These are phyloP conservation scores for Rhododendron ovatum DNA, from an alignment of 148 eudicot genomes.

Conservation along the genomic window DNA sequence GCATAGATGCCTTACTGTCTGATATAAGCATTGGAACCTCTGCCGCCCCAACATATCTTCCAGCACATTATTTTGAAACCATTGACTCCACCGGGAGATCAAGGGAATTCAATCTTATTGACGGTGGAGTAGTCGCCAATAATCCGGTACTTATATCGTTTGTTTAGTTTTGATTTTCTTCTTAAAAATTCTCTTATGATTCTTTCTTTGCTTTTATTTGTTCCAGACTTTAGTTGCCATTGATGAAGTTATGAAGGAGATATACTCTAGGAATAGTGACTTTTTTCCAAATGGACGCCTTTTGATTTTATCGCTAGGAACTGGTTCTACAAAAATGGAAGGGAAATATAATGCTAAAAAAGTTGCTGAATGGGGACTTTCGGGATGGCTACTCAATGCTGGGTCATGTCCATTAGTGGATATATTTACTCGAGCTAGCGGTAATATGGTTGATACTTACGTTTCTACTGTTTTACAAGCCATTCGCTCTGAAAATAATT, in stretches of 20 bases:
- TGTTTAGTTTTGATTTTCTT: too few species aligned
- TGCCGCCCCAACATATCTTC: slow-evolving; percentile 8
- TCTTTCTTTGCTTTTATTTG: background rate
- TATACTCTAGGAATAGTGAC: slow-evolving; percentile 22
- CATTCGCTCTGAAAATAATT: slow-evolving; percentile 34
- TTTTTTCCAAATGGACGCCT: slow-evolving; percentile 24
- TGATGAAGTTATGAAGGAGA: slow-evolving; percentile 38
- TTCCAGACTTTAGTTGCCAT: slow-evolving; percentile 32
- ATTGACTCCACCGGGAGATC: background rate
- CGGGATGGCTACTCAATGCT: slow-evolving; percentile 31
- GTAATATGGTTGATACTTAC: slow-evolving; percentile 43
- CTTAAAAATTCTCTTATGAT: too few species aligned
- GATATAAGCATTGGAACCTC: slow-evolving; percentile 6
- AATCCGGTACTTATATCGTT: too few species aligned
- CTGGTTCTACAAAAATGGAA: slow-evolving; percentile 27
- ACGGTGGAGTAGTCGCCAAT: too few species aligned
- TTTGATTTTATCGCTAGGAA: slow-evolving; percentile 39
- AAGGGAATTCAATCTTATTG: too few species aligned
- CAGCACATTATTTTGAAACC: slow-evolving; percentile 6
- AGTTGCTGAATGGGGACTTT: slow-evolving; percentile 33
- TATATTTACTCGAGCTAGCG: slow-evolving; percentile 35
- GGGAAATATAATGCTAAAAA: slow-evolving; percentile 21
- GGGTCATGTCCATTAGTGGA: slow-evolving; percentile 38
- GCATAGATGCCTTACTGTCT: too few species aligned
- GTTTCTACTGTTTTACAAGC: slow-evolving; percentile 28